Evolutionary conservation across 768 basidiomycete genomes (phyloP).

Genomic region (Russula brevipes): DNA sequence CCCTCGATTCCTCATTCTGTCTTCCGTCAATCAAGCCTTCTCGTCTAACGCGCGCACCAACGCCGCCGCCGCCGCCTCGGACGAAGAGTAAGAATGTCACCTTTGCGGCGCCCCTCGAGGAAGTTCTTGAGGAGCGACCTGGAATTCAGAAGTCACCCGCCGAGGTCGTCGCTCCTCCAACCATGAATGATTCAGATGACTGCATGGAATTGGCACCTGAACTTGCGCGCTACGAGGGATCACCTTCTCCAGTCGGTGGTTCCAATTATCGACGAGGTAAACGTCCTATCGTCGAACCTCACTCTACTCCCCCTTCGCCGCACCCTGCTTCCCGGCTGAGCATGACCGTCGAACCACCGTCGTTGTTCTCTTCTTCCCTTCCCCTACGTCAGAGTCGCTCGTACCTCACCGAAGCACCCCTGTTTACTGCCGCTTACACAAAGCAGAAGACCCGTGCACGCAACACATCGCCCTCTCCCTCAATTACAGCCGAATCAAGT

Average conservation of each 20-base stretch:
- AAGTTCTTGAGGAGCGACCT: neutral
- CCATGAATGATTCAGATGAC: neutral
- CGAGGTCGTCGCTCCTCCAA: neutral
- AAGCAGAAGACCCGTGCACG: neutral
- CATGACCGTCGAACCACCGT: neutral
- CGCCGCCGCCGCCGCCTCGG: conserved; percentile 4
- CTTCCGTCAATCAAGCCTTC: conserved; percentile 4
- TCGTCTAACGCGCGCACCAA: neutral
- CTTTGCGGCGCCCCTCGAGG: conserved; percentile 10
- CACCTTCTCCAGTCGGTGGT: neutral
- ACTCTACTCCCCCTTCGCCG: neutral
- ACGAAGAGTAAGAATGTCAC: conserved; percentile 20
- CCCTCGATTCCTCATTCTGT: conserved; percentile 19
- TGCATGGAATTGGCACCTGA: neutral
- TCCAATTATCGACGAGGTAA: neutral
- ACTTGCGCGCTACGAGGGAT: neutral
- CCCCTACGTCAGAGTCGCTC: neutral
- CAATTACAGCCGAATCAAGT: neutral
- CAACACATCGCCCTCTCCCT: neutral
- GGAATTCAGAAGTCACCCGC: neutral
- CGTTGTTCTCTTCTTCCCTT: neutral
- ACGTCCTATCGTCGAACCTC: neutral
- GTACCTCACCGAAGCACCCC: neutral
- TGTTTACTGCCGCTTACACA: neutral
- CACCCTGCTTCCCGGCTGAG: neutral